Conservation (phyloP, 2,329 filamentous ascomycete species). For the Zymoseptoria pseudotritici region DNA sequence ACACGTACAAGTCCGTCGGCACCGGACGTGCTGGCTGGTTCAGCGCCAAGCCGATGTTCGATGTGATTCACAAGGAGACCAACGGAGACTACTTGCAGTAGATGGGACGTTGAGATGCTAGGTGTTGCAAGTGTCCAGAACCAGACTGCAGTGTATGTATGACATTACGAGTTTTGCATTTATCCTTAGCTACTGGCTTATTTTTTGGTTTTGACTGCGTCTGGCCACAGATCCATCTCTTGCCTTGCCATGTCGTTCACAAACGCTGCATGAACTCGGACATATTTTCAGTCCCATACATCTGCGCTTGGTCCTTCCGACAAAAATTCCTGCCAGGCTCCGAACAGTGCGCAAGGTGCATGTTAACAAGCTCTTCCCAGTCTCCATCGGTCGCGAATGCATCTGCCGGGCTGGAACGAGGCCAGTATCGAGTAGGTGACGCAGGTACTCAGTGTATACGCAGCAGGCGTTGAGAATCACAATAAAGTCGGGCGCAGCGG, state of each 20-base stretch:
- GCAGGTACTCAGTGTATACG: background rate
- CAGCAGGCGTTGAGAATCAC: background rate
- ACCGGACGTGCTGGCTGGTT: conserved; percentile 59
- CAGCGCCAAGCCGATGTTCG: conserved; percentile 63
- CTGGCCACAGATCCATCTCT: background rate
- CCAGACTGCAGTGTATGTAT: background rate
- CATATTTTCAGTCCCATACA: too few relatives aligned
- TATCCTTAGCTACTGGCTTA: background rate
- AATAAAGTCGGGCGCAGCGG: background rate
- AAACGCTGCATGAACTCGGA: too few relatives aligned
- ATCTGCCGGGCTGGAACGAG: too few relatives aligned
- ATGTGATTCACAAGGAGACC: conserved; percentile 58
- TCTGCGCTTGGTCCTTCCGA: too few relatives aligned
- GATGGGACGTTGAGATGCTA: background rate
- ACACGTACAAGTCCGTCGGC: conserved; percentile 60
- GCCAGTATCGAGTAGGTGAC: too few relatives aligned
- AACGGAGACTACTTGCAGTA: conserved; percentile 47
- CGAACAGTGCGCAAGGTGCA: too few relatives aligned
- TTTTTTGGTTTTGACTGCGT: background rate
- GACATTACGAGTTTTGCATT: background rate
- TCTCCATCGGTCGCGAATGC: too few relatives aligned
- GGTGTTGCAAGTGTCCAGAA: background rate
- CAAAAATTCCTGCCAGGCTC: too few relatives aligned
- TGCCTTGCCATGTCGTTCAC: background rate
- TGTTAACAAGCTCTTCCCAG: too few relatives aligned